These are phyloP conservation scores for Crithidia acanthocephali DNA, from an alignment of 208 protist genomes.

Conservation along the genomic window DNA sequence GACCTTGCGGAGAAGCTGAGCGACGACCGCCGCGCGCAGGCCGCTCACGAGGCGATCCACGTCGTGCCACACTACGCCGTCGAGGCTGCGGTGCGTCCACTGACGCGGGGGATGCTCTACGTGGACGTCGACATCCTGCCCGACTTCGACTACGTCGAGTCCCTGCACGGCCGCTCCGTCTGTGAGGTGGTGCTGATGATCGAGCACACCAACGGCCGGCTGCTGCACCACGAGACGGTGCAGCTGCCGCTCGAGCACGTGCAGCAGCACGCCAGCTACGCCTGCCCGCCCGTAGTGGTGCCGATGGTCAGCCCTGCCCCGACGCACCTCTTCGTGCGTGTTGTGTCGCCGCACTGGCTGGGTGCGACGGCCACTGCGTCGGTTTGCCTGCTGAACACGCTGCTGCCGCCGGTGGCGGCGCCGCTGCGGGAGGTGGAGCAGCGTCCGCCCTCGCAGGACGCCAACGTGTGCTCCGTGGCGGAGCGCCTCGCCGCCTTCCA, in stretches of 20 bases:
- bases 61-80: slow-evolving; percentile 96
- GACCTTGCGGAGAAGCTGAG: slow-evolving; percentile 95
- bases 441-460: slow-evolving; percentile 65
- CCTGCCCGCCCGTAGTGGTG: slow-evolving; percentile 93
- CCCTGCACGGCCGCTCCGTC: slow-evolving; percentile 85
- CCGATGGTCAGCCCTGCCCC: slow-evolving; percentile 97
- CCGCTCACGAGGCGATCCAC: slow-evolving; percentile 92
- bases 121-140: slow-evolving; percentile 96
- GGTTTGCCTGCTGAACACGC: slow-evolving; percentile 96
- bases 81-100: slow-evolving; percentile 92
- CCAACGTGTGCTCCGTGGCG: slow-evolving; percentile 70
- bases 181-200: slow-evolving; percentile 97
- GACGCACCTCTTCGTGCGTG: slow-evolving; percentile 95
- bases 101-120: slow-evolving; percentile 95
- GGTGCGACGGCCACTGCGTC: slow-evolving; percentile 63
- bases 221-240: slow-evolving; percentile 98
- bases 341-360: slow-evolving; percentile 93
- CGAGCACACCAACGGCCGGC: slow-evolving; percentile 95
- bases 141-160: slow-evolving; percentile 96
- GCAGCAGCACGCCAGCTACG: slow-evolving; percentile 75
- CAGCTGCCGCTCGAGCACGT: slow-evolving; percentile 81
- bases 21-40: slow-evolving; percentile 88
- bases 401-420: slow-evolving; percentile 79
- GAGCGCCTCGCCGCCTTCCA: slow-evolving; percentile 74
- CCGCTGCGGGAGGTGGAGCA: slow-evolving; percentile 72